Base-by-base conservation (phyloP, 768 basidiomycete genomes). In the Mycena venus region DNA sequence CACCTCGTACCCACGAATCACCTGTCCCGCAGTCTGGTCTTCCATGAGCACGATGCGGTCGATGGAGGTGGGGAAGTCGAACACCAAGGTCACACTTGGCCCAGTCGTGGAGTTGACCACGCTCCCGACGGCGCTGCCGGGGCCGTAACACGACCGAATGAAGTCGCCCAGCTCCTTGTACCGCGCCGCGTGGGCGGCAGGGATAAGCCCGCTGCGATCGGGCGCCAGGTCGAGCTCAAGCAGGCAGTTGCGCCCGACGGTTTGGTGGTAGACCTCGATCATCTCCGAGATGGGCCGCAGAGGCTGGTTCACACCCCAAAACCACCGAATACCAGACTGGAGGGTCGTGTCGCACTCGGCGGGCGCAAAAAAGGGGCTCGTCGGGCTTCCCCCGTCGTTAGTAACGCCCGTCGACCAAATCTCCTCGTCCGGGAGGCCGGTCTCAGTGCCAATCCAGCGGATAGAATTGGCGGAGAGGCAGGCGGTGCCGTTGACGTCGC, bases 331-430 rank as follows among this genome's bases (percentile, higher is more conserved):
- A 59, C 68, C 68, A 19, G 56, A 34, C 59, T 70, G 68, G 31
- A 70, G 68, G 27, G 68, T 70, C 58, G 68, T 70, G 59, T 70
- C 68, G 68, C 68, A 70, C 47, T 70, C 68, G 31, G 68, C 68
- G 44, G 68, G 68, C 58, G 60, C 68, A 44, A 70, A 70, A 51
- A 70, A 70, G 34, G 68, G 68, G 47, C 58, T 60, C 47, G 68
- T 70, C 34, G 68, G 68, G 59, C 59, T 61, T 34, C 68, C 68
- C n/a, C 68, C 68, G 60, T 70, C 68, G 59, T 70, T 70, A 47
- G 68, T 70, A 44, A 70, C 68, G 68, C 68, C 68, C 47, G 68
- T 70, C n/a, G 68, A 70, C 68, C 68, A 70, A 47, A 70, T 70
- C 68, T 70, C 68, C 47, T 60, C 59, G 68, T 70, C 23, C 32